Percentiles rank a stretch among this genome's conserved stretches.
phyloP scores from a whole-genome alignment of 495 filamentous ascomycete genomes.

The Letharia lupina region DNA sequence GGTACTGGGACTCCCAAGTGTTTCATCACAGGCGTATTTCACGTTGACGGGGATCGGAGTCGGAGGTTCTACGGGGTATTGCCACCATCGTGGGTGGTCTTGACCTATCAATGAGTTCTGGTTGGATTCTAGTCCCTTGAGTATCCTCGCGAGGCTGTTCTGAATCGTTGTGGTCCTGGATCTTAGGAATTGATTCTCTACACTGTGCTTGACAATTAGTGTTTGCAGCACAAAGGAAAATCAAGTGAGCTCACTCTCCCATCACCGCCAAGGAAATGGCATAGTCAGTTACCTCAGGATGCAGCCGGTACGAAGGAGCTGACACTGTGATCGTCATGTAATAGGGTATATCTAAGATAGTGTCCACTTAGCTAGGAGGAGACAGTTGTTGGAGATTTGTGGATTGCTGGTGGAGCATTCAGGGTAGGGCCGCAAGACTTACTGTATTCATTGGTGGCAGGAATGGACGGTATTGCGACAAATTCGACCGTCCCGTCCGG shows the following conservation, averaged over 20 bases:
- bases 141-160: neutral
- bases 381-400: too few species aligned
- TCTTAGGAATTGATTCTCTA: neutral
- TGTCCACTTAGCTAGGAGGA: neutral
- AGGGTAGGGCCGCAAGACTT: neutral
- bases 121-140: neutral
- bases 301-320: neutral
- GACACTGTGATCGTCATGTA: conserved; percentile 1
- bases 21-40: neutral
- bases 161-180: neutral
- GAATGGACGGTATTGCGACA: neutral
- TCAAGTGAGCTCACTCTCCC: neutral
- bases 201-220: neutral
- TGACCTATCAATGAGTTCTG: neutral
- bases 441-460: neutral
- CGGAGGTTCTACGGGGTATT: conserved; percentile 4
- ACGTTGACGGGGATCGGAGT: conserved; percentile 8
- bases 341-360: neutral
- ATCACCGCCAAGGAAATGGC: neutral
- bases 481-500: neutral
- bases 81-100: conserved; percentile 2
- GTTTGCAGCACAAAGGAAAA: neutral
- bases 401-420: neutral
- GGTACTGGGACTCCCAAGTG: conserved; percentile 4
- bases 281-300: neutral